These are phyloP conservation scores for Fraxinus pennsylvanica DNA, from an alignment of 257 asterid species.

Conservation along the genomic window DNA sequence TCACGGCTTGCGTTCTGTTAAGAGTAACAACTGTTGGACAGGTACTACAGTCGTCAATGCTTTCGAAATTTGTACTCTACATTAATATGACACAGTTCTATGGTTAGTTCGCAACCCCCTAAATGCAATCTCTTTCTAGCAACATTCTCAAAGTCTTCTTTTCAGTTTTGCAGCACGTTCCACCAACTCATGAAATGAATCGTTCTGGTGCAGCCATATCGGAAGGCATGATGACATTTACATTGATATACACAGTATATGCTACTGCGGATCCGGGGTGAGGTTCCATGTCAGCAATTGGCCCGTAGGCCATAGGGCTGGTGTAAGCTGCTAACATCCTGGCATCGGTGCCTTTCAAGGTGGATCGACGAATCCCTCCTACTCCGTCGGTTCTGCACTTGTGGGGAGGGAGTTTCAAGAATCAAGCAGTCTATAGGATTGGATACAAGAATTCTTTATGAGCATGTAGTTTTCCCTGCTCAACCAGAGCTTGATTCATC, in stretches of 20 bases:
- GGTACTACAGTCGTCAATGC: slow-evolving; percentile 27
- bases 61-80: no score
- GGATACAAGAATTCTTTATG: slow-evolving; percentile 80
- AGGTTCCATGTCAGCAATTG: slow-evolving; percentile 51
- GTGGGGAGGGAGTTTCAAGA: slow-evolving; percentile 67
- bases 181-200: slow-evolving; percentile 55
- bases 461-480: slow-evolving; percentile 63
- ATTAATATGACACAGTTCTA: no score
- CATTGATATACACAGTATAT: slow-evolving; percentile 61
- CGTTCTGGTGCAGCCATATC: slow-evolving; percentile 78
- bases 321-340: slow-evolving; percentile 69
- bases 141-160: neutral
- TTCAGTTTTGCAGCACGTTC: slow-evolving; percentile 41
- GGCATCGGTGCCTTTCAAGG: slow-evolving; percentile 76
- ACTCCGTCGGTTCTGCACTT: slow-evolving; percentile 64
- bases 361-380: slow-evolving; percentile 86
- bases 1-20: slow-evolving; percentile 63
- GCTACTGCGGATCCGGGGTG: slow-evolving; percentile 60
- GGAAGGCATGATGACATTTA: slow-evolving; percentile 76
- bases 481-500: slow-evolving; percentile 26
- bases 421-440: slow-evolving; percentile 81
- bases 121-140: neutral
- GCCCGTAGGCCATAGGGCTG: slow-evolving; percentile 71
- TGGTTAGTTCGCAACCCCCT: no score
- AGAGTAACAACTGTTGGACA: slow-evolving; percentile 51